Base-by-base conservation (phyloP, 2,329 filamentous ascomycete genomes). In the Sporothrix protearum region DNA sequence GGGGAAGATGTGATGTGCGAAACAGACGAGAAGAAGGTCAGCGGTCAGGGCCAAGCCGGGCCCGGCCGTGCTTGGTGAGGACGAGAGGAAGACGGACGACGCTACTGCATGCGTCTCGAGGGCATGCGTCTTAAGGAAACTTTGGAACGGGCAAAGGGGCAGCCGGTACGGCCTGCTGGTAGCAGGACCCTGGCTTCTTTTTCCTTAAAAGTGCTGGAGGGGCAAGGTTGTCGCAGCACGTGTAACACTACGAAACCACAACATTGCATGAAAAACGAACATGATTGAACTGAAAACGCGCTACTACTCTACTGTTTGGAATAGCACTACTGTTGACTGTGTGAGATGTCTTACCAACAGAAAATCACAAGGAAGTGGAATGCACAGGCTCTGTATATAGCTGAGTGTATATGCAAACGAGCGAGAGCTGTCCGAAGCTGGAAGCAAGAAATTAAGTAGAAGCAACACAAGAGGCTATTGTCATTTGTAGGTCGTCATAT, bases 221-320 rank as follows among this genome's bases (percentile, higher is more conserved):
- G 16, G 19, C 16, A 16, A 47, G 3, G 0, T 7, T 33, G 14
- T 14, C 42, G 33, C 63, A 66, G 63, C 63, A 33, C 25, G 42
- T 66, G 63, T 66, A 66, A 33, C 63, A 66, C 42, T 30, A 66
- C 8, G 22, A 49, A 49, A 66, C 42, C 22, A 49, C 39, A 66
- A 19, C 25, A 22, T 49, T 47, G 19, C 4, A n/a, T 49, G 22
- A 30, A 33, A 14, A 47, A n/a, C 28, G 19, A 33, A 66, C 59
- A 45, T 64, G 59, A 64, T 57, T 36, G 53, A 30, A 57, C 33
- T 57, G 25, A 51, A 42, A 12, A 14, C 42, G 42, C 14, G 14
- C 42, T n/a, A n/a, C n/a, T n/a, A n/a, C n/a, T n/a, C 12, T 42
- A 14, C 39, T 42, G 39, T 42, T 42, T 42, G 39, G 12, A 14